Evolutionary conservation across 768 basidiomycete genomes (phyloP), one percentile per base, ranked within the genome.

Genomic region (Lentinula boryana): DNA sequence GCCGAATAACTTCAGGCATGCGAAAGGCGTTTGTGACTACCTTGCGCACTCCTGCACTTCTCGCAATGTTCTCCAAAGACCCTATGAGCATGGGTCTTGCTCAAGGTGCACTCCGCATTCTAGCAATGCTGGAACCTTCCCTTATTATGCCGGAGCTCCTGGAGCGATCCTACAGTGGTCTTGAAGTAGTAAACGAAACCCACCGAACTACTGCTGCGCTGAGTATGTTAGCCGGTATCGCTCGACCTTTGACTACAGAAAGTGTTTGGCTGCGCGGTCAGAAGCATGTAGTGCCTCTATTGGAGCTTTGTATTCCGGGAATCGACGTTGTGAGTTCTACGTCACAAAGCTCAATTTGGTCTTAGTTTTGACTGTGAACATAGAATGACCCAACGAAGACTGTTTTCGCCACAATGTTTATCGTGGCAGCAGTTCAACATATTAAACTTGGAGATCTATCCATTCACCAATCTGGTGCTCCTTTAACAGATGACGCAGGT

Each of bases 171-270:
- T 94, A 96, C 63, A 82, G 89, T 40, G 94, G 94, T 0, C 76
- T 98, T n/a, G 94, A 97, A 69, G 87, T 88, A 10, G 83, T 98
- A 16, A 95, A 95, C 64, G 95, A 98, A 78, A 98, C 96, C 0
- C 93, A 97, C 70, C 79, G 95, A 43, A 97, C 95, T 4, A 94
- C 93, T 2, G 91, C 95, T 1, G 92, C 93, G 9, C 78, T 98
- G 49, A 91, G 88, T 56, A 89, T 91, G 70, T 80, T 98, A 32
- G 83, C 89, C 18, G 87, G 85, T 2, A 84, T 95, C 31, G 78
- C 91, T 16, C 80, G 87, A 4, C 87, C 93, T 9, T 72, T 98
- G 16, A 83, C 91, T 2, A 86, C 85, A 3, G 90, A 95, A 68
- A 83, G 76, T 27, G 68, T 89, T 32, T 97, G 93, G 88, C 77